Conservation (phyloP, 169 alveolate species). For the Babesia ovis region DNA sequence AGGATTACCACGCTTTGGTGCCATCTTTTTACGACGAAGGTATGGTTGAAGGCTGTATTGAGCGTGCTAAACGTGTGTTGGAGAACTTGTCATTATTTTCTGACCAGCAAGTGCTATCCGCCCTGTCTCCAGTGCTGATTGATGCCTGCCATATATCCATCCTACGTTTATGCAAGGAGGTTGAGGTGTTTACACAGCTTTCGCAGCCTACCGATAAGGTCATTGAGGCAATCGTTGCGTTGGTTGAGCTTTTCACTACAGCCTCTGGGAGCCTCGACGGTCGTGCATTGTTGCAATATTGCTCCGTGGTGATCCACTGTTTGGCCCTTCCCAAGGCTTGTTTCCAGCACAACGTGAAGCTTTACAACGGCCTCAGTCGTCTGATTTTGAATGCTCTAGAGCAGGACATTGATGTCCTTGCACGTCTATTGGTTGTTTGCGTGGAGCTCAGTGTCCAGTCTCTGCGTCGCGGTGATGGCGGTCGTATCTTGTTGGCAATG, state of each 20-base stretch:
- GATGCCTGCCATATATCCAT: conserved; percentile 54
- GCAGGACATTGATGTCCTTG: conserved; percentile 37
- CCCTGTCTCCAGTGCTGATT: conserved; percentile 38
- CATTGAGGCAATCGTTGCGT: conserved; percentile 21
- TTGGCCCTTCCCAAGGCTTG: conserved; percentile 57
- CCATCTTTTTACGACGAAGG: conserved; percentile 44
- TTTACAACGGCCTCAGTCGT: conserved; percentile 49
- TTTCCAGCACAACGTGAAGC: conserved; percentile 37
- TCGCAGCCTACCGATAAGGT: background rate
- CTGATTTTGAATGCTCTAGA: conserved; percentile 57
- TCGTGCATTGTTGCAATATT: conserved; percentile 42
- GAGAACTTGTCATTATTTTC: conserved; percentile 17
- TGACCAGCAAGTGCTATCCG: conserved; percentile 5
- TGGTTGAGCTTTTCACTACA: conserved; percentile 36
- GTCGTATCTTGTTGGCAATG: conserved; percentile 53
- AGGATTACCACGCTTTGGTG: conserved; percentile 48
- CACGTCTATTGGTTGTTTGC: conserved; percentile 39
- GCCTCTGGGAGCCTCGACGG: conserved; percentile 30
- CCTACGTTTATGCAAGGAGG: conserved; percentile 34
- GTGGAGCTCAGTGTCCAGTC: conserved; percentile 59
- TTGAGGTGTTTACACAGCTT: conserved; percentile 3
- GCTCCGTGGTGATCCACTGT: conserved; percentile 61
- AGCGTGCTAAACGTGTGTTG: conserved; percentile 16
- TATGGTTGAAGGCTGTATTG: conserved; percentile 19
- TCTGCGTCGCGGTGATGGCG: conserved; percentile 48